A percentile compares a stretch with the other conserved stretches of the same genome.
phyloP scores from a whole-genome alignment of 106 monocot genomes.

The Narthecium ossifragum region DNA sequence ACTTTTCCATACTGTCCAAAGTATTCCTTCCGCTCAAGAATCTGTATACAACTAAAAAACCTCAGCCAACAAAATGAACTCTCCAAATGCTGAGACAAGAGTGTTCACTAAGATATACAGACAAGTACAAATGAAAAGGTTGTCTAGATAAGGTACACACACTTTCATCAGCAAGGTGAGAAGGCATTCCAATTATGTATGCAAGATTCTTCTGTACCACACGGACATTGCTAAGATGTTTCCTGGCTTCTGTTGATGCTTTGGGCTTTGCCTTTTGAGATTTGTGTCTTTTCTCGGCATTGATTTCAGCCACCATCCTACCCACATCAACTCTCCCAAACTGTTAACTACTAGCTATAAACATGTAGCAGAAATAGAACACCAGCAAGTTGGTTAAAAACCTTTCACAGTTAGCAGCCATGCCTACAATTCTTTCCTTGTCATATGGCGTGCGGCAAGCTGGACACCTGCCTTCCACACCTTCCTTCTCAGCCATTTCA shows the following conservation, averaged over 20 bases:
- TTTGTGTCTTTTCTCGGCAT: conserved; percentile 35
- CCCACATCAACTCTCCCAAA: background rate
- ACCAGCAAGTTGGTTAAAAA: no score
- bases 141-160: conserved; percentile 34
- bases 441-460: conserved; percentile 84
- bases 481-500: conserved; percentile 88
- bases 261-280: conserved; percentile 48
- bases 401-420: conserved; percentile 61
- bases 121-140: background rate
- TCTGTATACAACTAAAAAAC: conserved; percentile 26
- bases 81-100: no score
- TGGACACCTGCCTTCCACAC: conserved; percentile 72
- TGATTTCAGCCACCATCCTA: conserved; percentile 51
- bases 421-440: conserved; percentile 76
- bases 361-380: no score
- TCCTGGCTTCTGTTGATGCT: conserved; percentile 55
- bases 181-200: conserved; percentile 88
- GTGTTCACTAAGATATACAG: no score
- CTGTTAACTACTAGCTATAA: no score
- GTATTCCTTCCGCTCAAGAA: conserved; percentile 85
- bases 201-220: conserved; percentile 91
- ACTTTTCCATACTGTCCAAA: conserved; percentile 96
- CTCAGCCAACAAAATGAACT: no score
- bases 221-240: conserved; percentile 76
- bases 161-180: conserved; percentile 74